Percentiles rank a stretch among this genome's conserved stretches.
phyloP scores from a whole-genome alignment of 176 grass and related monocot genomes.

The Musa itinerans region DNA sequence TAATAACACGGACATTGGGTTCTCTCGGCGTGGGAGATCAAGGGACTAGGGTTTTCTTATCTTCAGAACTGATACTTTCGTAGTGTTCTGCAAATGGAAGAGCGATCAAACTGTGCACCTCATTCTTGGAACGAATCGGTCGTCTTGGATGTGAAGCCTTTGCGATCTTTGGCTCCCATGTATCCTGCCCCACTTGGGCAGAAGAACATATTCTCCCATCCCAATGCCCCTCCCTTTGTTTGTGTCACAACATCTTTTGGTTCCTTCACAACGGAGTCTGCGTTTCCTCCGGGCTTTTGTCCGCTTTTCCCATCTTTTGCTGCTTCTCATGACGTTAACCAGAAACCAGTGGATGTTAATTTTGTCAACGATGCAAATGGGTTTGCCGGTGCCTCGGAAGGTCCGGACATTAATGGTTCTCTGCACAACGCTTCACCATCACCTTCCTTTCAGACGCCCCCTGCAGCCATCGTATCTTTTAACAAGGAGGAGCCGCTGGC shows the following conservation, averaged over 20 bases:
- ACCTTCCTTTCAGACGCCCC: conserved; percentile 24
- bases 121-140: conserved; percentile 20
- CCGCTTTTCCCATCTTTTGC: conserved; percentile 24
- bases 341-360: conserved; percentile 10
- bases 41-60: neutral
- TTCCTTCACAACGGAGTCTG: conserved; percentile 34
- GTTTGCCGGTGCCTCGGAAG: conserved; percentile 1
- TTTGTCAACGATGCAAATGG: conserved; percentile 20
- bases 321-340: conserved; percentile 22
- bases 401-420: conserved; percentile 17
- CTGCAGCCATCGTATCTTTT: conserved; percentile 7
- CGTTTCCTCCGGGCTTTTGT: conserved; percentile 26
- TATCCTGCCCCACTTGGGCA: conserved; percentile 63
- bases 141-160: conserved; percentile 67
- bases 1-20: neutral
- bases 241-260: conserved; percentile 56
- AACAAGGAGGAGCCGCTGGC: neutral
- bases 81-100: conserved; percentile 28
- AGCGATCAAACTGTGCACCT: conserved; percentile 24
- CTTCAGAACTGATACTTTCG: neutral
- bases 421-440: conserved; percentile 3
- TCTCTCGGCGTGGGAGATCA: neutral
- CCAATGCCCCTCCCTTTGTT: conserved; percentile 50
- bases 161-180: conserved; percentile 76
- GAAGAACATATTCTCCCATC: conserved; percentile 47